Conservation (phyloP, 371 early-diverging fungal species). For the Saksenaea vasiformis region DNA sequence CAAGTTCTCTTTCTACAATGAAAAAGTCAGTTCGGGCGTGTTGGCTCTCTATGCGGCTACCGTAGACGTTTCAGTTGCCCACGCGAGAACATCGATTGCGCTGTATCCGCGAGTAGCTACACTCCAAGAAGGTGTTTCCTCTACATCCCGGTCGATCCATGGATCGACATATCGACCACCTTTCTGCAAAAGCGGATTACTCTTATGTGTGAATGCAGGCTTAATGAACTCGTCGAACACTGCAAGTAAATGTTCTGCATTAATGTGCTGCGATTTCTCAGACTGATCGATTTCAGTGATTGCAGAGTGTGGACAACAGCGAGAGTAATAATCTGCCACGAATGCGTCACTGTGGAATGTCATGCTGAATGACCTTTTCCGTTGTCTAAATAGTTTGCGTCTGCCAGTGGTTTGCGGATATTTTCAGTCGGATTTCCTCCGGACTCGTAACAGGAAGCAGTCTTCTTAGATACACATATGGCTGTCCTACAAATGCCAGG, state of each 20-base stretch:
- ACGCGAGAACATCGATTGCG: slow-evolving; percentile 20
- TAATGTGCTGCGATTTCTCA: slow-evolving; percentile 14
- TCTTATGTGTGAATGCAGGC: slow-evolving; percentile 16
- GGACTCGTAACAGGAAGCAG: too few relatives aligned
- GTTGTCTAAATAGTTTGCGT: background rate
- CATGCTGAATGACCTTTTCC: background rate
- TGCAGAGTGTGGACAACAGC: background rate
- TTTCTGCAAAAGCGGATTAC: slow-evolving; percentile 18
- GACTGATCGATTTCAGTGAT: background rate
- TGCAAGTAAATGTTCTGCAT: slow-evolving; percentile 13
- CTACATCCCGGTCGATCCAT: slow-evolving; percentile 13
- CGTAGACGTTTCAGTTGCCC: slow-evolving; percentile 22
- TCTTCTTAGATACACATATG: too few relatives aligned
- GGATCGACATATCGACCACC: slow-evolving; percentile 26
- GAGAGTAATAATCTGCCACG: background rate
- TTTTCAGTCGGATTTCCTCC: too few relatives aligned
- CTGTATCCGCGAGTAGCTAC: slow-evolving; percentile 14
- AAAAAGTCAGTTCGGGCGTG: background rate
- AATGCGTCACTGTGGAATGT: background rate
- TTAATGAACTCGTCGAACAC: slow-evolving; percentile 18
- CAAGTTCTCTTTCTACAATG: slow-evolving; percentile 5
- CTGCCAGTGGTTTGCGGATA: too few relatives aligned
- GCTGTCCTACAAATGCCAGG: too few relatives aligned
- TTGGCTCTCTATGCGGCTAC: slow-evolving; percentile 14
- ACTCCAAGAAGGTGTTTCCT: slow-evolving; percentile 38